phyloP scores from a whole-genome alignment of 371 early-diverging fungal genomes.

The Apophysomyces sp. region DNA sequence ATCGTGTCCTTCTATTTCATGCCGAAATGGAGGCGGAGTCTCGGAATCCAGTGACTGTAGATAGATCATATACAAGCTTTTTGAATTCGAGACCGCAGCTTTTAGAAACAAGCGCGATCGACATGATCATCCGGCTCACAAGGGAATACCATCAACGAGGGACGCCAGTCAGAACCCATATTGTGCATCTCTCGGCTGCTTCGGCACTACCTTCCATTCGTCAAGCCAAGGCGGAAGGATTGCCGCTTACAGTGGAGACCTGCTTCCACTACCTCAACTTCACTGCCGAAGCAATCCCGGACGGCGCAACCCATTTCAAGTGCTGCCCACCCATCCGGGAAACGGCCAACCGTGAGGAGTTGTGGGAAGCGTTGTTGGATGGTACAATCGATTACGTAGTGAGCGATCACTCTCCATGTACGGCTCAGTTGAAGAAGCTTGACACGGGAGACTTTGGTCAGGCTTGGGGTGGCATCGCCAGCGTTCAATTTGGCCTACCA shows the following conservation, averaged over 20 bases:
- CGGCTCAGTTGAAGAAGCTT: conserved; percentile 70
- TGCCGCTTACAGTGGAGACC: conserved; percentile 78
- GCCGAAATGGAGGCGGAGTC: conserved; percentile 69
- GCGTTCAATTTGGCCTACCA: conserved; percentile 80
- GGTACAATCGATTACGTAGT: conserved; percentile 84
- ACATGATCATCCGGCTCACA: conserved; percentile 68
- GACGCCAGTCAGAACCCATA: conserved; percentile 72
- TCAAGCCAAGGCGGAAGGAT: conserved; percentile 68
- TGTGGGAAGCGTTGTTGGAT: conserved; percentile 77
- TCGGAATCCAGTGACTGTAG: conserved; percentile 25
- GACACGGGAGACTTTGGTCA: conserved; percentile 72
- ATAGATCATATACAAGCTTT: conserved; percentile 65
- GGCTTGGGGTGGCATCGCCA: conserved; percentile 86
- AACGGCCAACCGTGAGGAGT: conserved; percentile 63
- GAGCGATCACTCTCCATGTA: conserved; percentile 85
- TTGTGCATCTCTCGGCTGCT: conserved; percentile 81
- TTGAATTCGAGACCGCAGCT: conserved; percentile 68
- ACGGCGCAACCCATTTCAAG: conserved; percentile 80
- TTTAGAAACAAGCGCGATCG: conserved; percentile 73
- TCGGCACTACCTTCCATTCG: conserved; percentile 74
- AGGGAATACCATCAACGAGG: conserved; percentile 56
- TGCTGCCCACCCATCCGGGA: conserved; percentile 88
- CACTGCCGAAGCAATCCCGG: conserved; percentile 66
- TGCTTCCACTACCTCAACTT: conserved; percentile 82
- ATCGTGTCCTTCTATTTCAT: conserved; percentile 71